Conservation (phyloP, 2,329 filamentous ascomycete genomes). For the Arthroderma sp. region DNA sequence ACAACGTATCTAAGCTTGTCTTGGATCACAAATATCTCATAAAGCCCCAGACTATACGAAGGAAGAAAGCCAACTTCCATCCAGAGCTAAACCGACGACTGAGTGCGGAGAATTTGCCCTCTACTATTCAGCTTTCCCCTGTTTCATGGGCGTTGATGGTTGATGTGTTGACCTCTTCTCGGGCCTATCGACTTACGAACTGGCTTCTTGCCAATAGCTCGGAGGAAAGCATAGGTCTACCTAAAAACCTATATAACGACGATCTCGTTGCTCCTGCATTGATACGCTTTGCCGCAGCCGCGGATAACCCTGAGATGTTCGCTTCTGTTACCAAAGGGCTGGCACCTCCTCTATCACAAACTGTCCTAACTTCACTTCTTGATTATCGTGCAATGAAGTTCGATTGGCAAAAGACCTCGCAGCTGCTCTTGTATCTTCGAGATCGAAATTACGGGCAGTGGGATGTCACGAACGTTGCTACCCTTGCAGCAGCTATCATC, state of each 20-base stretch:
- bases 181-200: constrained; percentile 34
- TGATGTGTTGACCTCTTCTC: constrained; percentile 4
- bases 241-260: constrained; percentile 31
- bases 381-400: constrained; percentile 21
- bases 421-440: constrained; percentile 22
- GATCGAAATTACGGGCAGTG: constrained; percentile 24
- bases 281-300: constrained; percentile 41
- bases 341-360: constrained; percentile 20
- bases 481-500: constrained; percentile 29
- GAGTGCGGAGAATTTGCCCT: background rate
- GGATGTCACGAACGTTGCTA: constrained; percentile 25
- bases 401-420: constrained; percentile 22
- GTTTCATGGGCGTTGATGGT: constrained; percentile 6
- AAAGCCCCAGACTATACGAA: constrained; percentile 6
- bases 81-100: background rate
- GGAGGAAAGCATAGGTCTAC: constrained; percentile 36
- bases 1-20: constrained; percentile 4
- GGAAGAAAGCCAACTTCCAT: background rate
- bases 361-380: constrained; percentile 24
- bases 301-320: constrained; percentile 28
- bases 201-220: constrained; percentile 42
- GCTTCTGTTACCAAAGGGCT: constrained; percentile 19
- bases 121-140: constrained; percentile 2
- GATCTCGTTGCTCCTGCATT: constrained; percentile 39
- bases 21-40: constrained; percentile 6